phyloP scores from a whole-genome alignment of 495 filamentous ascomycete genomes.

The Endocarpon pusillum region DNA sequence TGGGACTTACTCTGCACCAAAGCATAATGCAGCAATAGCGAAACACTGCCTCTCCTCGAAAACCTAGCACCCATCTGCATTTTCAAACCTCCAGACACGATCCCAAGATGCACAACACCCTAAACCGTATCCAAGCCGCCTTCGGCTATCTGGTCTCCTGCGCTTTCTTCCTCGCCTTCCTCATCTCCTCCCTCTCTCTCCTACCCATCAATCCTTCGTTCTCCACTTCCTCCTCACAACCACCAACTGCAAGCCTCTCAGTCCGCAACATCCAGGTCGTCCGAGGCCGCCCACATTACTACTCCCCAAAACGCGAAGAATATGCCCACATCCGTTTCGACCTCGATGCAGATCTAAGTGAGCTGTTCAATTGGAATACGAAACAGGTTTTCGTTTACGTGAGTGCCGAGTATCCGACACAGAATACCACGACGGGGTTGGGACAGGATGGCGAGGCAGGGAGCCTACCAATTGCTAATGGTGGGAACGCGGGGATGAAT shows the following conservation, averaged over 20 bases:
- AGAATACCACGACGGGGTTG: too few relatives aligned
- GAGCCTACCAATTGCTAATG: too few relatives aligned
- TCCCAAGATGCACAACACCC: conserved; percentile 66
- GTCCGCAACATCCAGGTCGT: conserved; percentile 32
- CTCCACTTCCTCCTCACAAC: conserved; percentile 2
- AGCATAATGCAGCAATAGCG: too few relatives aligned
- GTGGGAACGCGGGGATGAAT: conserved; percentile 28
- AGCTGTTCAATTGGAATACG: conserved; percentile 99
- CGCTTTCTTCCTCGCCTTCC: conserved; percentile 57
- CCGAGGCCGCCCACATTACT: conserved; percentile 83
- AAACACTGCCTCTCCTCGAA: too few relatives aligned
- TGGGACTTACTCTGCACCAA: too few relatives aligned
- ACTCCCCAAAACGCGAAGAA: conserved; percentile 79
- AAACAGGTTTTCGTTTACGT: conserved; percentile 97
- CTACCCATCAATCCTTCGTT: conserved; percentile 15
- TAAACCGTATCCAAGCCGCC: conserved; percentile 73
- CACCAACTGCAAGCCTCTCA: background rate
- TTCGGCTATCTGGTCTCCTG: conserved; percentile 98
- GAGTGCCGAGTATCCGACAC: conserved; percentile 64
- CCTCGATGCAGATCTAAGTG: conserved; percentile 73
- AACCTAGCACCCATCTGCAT: too few relatives aligned
- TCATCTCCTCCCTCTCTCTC: conserved; percentile 65
- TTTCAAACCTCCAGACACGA: too few relatives aligned
- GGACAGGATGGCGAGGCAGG: conserved; percentile 15
- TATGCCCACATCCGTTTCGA: conserved; percentile 90